Evolutionary conservation across 208 protist genomes (phyloP), one percentile per base, ranked within the genome.

Genomic region (Angomonas desouzai): DNA sequence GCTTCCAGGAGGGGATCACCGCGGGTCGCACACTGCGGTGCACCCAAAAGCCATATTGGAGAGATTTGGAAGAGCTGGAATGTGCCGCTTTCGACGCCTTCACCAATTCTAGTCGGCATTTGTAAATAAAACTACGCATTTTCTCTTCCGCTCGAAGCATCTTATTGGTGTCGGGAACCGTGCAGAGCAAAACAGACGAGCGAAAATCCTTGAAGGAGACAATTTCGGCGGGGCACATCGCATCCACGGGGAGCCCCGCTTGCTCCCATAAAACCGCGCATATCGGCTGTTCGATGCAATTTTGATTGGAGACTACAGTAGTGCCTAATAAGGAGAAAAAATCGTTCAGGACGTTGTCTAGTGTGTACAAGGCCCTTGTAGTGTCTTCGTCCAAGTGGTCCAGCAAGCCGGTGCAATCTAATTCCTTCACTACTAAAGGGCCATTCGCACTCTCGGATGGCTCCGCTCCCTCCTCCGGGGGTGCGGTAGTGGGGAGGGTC

Each of bases 21-120:
- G 72, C 62, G 0, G 85, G 85, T 10, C 68, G 66, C 11, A 89
- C 30, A 48, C 74, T 81, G 11, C 73, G 69, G 62, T 85, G 66
- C 10, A 70, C 73, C 79, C 81, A 87, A 47, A 92, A 92, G 40
- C 85, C 78, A n/a, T 62, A 38, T 27, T 68, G 32, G 25, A 83
- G 38, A 61, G 59, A 23, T 23, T 62, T 45, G 27, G 27, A 29
- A 11, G 58, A 48, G 1, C 40, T 45, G 9, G 47, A 33, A 13
- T 23, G 28, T 2, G 56, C 20, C 2, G 36, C 34, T 34, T 61
- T 61, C 20, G 32, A 48, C 9, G 56, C 13, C 3, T 22, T 23
- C 3, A 61, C 20, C 2, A 61, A 20, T 22, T 40, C 38, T 2
- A 45, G 29, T 16, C 56, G 56, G 22, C 56, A 61, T n/a, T 29